Evolutionary conservation across 1,284 basidiomycete species (phyloP).

Genomic region (Cryptococcus sp.): DNA sequence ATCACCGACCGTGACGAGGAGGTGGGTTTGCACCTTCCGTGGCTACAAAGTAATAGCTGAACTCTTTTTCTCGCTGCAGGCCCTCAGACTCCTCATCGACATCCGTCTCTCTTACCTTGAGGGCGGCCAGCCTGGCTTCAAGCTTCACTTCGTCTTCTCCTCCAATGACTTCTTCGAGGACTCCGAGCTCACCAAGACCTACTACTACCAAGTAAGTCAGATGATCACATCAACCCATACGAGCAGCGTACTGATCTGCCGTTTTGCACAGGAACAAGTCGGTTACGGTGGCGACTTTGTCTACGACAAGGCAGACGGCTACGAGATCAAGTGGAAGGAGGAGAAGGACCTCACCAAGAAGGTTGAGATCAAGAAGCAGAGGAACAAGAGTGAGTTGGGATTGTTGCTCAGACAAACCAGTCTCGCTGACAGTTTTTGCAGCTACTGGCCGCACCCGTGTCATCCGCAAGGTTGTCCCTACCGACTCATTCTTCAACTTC

Average conservation of each 20-base stretch:
- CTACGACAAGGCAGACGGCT: slow-evolving; percentile 89
- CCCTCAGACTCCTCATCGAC: slow-evolving; percentile 67
- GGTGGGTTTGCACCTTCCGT: slow-evolving; percentile 54
- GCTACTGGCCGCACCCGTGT: slow-evolving; percentile 91
- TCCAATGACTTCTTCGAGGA: slow-evolving; percentile 89
- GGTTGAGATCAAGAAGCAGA: slow-evolving; percentile 98
- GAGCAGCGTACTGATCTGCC: neutral
- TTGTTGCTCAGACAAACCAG: neutral
- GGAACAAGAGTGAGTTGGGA: slow-evolving; percentile 85
- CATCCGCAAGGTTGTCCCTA: slow-evolving; percentile 81
- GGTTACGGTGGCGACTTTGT: slow-evolving; percentile 93
- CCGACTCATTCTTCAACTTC: slow-evolving; percentile 97
- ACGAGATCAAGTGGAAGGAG: slow-evolving; percentile 94
- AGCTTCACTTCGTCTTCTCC: slow-evolving; percentile 79
- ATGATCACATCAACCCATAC: slow-evolving; percentile 9
- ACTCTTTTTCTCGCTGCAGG: slow-evolving; percentile 31
- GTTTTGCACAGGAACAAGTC: slow-evolving; percentile 65
- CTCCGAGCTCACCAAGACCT: slow-evolving; percentile 83
- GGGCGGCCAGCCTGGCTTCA: slow-evolving; percentile 80
- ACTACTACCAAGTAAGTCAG: slow-evolving; percentile 74
- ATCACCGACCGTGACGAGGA: slow-evolving; percentile 91
- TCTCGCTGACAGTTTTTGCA: slow-evolving; percentile 42
- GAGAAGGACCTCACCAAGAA: slow-evolving; percentile 97
- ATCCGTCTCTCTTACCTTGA: slow-evolving; percentile 68
- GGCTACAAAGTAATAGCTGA: neutral